Base-by-base conservation (phyloP, 2,329 filamentous ascomycete species). In the Penicillium sp. region DNA sequence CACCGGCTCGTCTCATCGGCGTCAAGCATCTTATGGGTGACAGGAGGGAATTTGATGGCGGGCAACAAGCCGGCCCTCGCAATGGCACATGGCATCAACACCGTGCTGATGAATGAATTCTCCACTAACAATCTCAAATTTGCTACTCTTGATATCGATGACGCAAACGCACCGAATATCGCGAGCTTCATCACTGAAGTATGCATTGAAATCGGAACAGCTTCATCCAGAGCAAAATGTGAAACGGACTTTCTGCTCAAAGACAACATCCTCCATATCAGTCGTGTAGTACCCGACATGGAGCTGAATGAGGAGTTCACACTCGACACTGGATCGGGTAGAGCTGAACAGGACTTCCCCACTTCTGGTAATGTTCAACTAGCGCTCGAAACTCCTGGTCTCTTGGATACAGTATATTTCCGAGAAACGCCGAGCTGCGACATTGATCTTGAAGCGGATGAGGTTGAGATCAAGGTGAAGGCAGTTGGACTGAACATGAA, bases 401-500 rank as follows among this genome's bases (percentile, higher is more conserved):
- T 47, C 27, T 36, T 45, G 29, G 44, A 36, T 14, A 46, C 44
- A 11, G 21, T 38, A 5, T 46, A 46, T 38, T 46, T 46, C 31
- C 31, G 34, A 40, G 32, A 31, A 16, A 39, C 27, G 16, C 22
- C 22, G 24, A 29, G 32, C 10, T 31, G 34, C 27, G 32, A 38
- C 24, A 48, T 29, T 29, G 7, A 13, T 45, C 22, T 50, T 39
- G 16, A n/a, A 31, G 7, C 22, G 54, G 38, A 48, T 32, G 27
- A 41, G 16, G 38, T 48, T 40, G 18, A 48, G 27, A 34, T 48
- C n/a, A 13, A 48, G 34, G 32, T 38, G 7, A 29, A 48, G 14
- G 21, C 21, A 5, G 34, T 48, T 21, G 45, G 45, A 8, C 49
- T 47, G 14, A 36, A 47, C 32, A 42, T 56, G 10, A 48, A 50